Base-by-base conservation (phyloP, 305 asterid species). In the Fraxinus albicans region DNA sequence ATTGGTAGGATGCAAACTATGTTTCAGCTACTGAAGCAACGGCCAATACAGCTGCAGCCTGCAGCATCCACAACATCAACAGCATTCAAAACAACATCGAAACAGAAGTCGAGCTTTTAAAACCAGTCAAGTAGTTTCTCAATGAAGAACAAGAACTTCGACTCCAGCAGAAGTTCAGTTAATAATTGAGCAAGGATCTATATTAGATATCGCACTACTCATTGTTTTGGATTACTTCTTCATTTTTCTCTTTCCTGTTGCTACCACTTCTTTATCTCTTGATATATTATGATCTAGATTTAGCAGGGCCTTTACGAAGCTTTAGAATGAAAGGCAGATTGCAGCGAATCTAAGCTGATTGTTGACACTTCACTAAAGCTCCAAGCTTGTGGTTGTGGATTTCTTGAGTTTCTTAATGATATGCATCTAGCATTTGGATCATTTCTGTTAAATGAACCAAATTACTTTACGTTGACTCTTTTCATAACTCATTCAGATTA, bases 1-100 rank as follows among this genome's bases (percentile, higher is more conserved):
- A 88, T 95, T 1, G 90, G 82, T 84, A 92, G 97, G 87, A 67
- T 94, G 86, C 97, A 93, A 81, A 79, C 90, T 80, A 65, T 90
- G 70, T 87, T 76, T 80, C 92, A 90, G 78, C 67, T 88, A 69
- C 95, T 90, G 83, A 89, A 81, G 88, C 91, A 88, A 47, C 95
- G 89, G 77, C 88, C 89, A 25, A 81, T 88, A 82, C 92, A 88
- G 75, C 76, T 82, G 27, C 27, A 25, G 27, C 27, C 27, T 25
- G 85, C 92, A 88, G 21, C 91, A 82, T 34, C 92, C 86, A 53
- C 92, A 80, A 8, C 88, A 81, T 19, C 88, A 84, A 27, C 92
- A 87, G n/a, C 78, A 85, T 73, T 78, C 86, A 76, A 89, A 88
- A 79, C 89, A 89, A 47, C 91, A 89, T 40, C 83, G 91, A 73